Percentiles rank a stretch among this genome's conserved stretches.
phyloP scores from a whole-genome alignment of 108 stramenopile genomes.

The Pseudonitzschia multistriata region DNA sequence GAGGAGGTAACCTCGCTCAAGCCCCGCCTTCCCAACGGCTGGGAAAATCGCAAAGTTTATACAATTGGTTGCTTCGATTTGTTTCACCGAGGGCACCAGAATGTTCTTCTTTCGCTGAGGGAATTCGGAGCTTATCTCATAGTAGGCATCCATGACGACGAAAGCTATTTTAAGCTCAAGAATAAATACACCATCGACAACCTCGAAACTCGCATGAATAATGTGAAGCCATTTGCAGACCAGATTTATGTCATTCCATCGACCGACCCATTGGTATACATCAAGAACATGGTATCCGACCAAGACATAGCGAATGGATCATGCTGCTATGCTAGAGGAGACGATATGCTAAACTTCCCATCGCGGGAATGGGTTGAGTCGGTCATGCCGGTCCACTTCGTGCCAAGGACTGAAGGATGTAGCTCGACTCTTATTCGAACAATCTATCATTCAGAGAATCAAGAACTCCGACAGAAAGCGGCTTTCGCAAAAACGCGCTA shows the following conservation, averaged over 20 bases:
- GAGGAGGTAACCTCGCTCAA: constrained; percentile 41
- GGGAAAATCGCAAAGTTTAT: constrained; percentile 63
- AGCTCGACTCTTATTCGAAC: constrained; percentile 53
- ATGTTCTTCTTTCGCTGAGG: constrained; percentile 49
- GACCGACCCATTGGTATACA: constrained; percentile 51
- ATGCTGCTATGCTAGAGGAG: constrained; percentile 64
- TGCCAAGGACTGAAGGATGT: constrained; percentile 59
- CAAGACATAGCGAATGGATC: constrained; percentile 55
- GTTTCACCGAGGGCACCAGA: constrained; percentile 64
- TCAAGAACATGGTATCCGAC: constrained; percentile 47
- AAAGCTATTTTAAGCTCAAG: constrained; percentile 61
- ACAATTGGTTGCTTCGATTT: constrained; percentile 68
- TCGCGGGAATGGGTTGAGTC: constrained; percentile 53
- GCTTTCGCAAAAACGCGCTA: constrained; percentile 65
- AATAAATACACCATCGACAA: constrained; percentile 63
- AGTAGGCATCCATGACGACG: constrained; percentile 64
- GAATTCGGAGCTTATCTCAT: constrained; percentile 59
- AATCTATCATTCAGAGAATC: constrained; percentile 52
- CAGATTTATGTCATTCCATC: constrained; percentile 61
- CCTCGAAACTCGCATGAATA: constrained; percentile 53
- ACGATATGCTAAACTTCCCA: constrained; percentile 65
- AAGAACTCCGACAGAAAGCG: constrained; percentile 44
- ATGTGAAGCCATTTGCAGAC: constrained; percentile 57
- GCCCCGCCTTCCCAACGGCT: constrained; percentile 53
- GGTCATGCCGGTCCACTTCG: constrained; percentile 65